Base-by-base conservation (phyloP, 1,139 yeast species). In the Pichia sp. region DNA sequence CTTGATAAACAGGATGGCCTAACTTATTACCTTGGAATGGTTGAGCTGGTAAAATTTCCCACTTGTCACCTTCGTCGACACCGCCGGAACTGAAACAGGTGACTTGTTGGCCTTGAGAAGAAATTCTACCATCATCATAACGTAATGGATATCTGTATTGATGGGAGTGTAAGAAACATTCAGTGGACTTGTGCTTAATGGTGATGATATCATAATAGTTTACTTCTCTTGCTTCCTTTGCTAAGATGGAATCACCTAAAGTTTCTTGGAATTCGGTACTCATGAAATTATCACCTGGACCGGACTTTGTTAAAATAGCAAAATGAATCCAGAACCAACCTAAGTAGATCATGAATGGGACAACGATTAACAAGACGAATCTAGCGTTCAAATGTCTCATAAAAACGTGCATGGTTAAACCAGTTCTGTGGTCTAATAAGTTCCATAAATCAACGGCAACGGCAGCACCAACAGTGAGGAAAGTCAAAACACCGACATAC, bases 241-340 rank as follows among this genome's bases (percentile, higher is more conserved):
- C 87, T 61, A 88, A 65, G 18, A 87, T 83, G 38, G 94, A 88
- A 62, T 91, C 99, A 24, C 80, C 80, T 47, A 93, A 75, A 15
- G 96, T 84, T 63, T 89, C 96, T 68, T 93, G 98, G 74, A 94
- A 94, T 50, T 85, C 94, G 4, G 93, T 74, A 17, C 94, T 79
- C 99, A 94, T 94, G 67, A 91, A 91, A 6, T 75, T 73, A 67
- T 94, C 98, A 52, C 99, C 99, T 7, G 98, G 94, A 31, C 99
- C 99, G 1, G 98, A 90, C 58, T 79, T 83, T 52, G 69, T 77
- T 59, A 94, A 78, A 38, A 93, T 75, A 34, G 81, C 76, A 67
- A 94, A 93, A 67, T 94, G 99, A 48, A 91, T 76, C 68, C 83
- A 89, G 71, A 94, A 94, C 98, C 99, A 94, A 62, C 82, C 85